Percentiles rank a stretch among this genome's conserved stretches.
Evolutionary conservation across 228 moss, liverwort and hornwort genomes (phyloP).

Genomic region (Sphagnum magellanicum): DNA sequence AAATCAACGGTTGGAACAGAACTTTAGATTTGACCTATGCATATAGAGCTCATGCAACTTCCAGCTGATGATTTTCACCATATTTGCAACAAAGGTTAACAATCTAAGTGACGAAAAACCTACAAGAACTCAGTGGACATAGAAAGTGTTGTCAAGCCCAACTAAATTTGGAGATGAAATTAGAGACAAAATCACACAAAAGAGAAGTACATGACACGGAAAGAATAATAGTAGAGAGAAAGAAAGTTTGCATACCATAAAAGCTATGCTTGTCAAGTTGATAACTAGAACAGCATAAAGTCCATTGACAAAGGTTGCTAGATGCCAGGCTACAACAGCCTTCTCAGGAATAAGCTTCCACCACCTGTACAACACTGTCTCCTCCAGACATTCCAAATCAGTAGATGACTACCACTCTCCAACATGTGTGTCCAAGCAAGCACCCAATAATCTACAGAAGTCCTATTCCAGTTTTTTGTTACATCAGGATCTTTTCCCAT

Average conservation of each 20-base stretch:
- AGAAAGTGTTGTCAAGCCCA: not conserved
- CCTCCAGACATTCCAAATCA: not conserved
- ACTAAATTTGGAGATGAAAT: not conserved
- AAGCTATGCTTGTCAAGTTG: constrained; percentile 36
- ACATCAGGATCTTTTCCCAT: too few species aligned
- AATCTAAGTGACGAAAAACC: too few species aligned
- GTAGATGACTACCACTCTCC: not conserved
- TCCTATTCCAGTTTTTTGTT: not conserved
- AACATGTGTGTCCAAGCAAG: not conserved
- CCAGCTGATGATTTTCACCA: not conserved
- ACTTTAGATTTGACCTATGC: not conserved
- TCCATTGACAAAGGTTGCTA: constrained; percentile 17
- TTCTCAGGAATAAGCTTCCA: constrained; percentile 27
- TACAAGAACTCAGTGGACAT: not conserved
- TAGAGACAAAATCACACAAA: not conserved
- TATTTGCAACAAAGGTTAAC: not conserved
- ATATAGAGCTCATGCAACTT: not conserved
- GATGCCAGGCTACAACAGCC: constrained; percentile 18
- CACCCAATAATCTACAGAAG: not conserved
- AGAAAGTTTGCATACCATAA: constrained; percentile 26
- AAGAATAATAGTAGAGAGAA: not conserved
- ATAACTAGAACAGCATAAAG: constrained; percentile 38
- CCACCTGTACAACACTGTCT: constrained; percentile 48
- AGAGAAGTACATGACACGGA: not conserved
- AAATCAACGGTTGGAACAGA: too few species aligned